Evolutionary conservation across 2,329 filamentous ascomycete species (phyloP), one percentile per base, ranked within the genome.

Genomic region (Claviceps sp.): DNA sequence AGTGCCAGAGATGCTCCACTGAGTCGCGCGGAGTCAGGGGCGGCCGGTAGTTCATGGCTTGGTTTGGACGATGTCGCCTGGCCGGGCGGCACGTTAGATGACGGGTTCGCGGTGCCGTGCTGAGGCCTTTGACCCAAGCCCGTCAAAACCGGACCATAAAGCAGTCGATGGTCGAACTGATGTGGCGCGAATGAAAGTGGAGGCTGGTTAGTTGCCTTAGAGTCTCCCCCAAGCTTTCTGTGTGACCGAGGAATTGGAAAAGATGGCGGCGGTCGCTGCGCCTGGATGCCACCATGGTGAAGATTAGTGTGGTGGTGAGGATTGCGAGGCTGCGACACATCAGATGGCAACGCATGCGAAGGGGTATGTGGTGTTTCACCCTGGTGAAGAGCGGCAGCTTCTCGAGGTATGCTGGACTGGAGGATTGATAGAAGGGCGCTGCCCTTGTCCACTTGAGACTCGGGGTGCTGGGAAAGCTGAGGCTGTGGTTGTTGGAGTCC

Each of bases 271-370:
- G 63, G 62, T 40, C 64, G 65, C 6, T 62, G 59, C 20, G 57
- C 55, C 46, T 56, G 58, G 3, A 59, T 57, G 47, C 56, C 56
- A 11, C 74, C 72, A 16, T 75, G 63, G 20, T 71, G 70, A 30
- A 74, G 73, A 42, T 67, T 62, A 14, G 75, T 70, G 49, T 77
- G 74, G 52, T 77, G 73, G 60, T 82, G 79, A 6, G 81, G 79
- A 43, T 76, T 78, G 42, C 68, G 70, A 14, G 81, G 78, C 60
- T 77, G 73, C 30, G 74, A 62, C 22, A 74, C 71, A 26, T 76
- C 71, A 5, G 65, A 62, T 49, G 72, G 66, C 18, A 72, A 70
- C 55, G 80, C 76, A 14, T 84, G 78, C 37, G 78, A 63, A 8
- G 79, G 76, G 5, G 77, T 79, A 49, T 73, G 72, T 43, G 71